phyloP scores from a whole-genome alignment of 176 grass and related monocot species.

The Musa troglodytarum region DNA sequence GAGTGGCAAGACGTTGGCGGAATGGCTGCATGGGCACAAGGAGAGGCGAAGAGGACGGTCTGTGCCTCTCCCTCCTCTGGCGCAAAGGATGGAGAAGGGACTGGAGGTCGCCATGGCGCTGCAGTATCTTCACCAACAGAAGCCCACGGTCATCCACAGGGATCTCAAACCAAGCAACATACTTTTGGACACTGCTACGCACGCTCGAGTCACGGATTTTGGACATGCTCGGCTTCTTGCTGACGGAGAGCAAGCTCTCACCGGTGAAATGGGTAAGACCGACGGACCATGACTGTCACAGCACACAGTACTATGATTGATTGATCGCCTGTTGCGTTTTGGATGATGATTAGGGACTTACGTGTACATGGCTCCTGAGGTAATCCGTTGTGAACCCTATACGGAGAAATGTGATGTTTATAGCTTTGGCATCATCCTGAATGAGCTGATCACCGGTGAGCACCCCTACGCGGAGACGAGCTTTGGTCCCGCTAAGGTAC shows the following conservation, averaged over 20 bases:
- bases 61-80: conserved; percentile 23
- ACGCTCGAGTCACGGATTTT: conserved; percentile 40
- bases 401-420: conserved; percentile 66
- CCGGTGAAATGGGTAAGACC: conserved; percentile 46
- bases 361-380: conserved; percentile 60
- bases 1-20: conserved; percentile 31
- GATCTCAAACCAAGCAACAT: conserved; percentile 65
- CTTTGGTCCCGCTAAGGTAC: conserved; percentile 42
- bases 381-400: conserved; percentile 54
- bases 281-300: background rate
- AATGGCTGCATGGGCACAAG: conserved; percentile 44
- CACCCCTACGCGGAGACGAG: conserved; percentile 41
- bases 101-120: conserved; percentile 53
- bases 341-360: conserved; percentile 34
- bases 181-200: conserved; percentile 25
- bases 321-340: background rate
- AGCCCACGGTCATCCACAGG: conserved; percentile 44
- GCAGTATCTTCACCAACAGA: conserved; percentile 53
- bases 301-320: no score
- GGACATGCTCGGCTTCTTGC: conserved; percentile 47
- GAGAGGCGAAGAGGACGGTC: conserved; percentile 20
- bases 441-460: conserved; percentile 47
- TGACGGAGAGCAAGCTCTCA: conserved; percentile 38
- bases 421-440: conserved; percentile 51
- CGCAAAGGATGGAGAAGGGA: conserved; percentile 34